Base-by-base conservation (phyloP, 352 stramenopile species). In the Peronospora destructor region DNA sequence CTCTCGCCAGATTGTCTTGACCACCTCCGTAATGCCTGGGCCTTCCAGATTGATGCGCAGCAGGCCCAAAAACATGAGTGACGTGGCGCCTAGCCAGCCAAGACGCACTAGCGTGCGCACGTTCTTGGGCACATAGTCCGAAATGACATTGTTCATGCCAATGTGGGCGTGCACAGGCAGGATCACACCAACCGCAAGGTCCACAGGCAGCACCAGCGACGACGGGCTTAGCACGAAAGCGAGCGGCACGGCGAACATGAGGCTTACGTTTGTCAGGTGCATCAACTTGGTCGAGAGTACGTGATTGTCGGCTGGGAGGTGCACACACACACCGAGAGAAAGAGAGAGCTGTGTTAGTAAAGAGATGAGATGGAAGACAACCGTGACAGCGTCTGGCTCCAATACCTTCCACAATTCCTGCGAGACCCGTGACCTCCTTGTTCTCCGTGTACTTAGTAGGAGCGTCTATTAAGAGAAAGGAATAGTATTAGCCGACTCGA, bases 81-180 rank as follows among this genome's bases (percentile, higher is more conserved):
- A 76, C 10, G 83, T 92, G 51, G 76, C 75, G 28, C 73, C 83
- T 38, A 95, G 63, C 66, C 77, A 76, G 40, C 60, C 74, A 33
- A 90, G 49, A 57, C 85, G 80, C 41, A 56, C 67, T 7, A 87
- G 60, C 49, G 73, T 77, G 40, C 66, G 61, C 44, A 56, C 35
- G n/a, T 54, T 50, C 66, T 96, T 95, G 23, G 92, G 90, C 54
- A 95, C 87, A 66, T 98, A 98, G 72, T 98, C 92, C 29, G 85
- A 94, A 41, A 91, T 85, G 49, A 97, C 89, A 63, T 94, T 88
- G 76, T 97, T 97, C 71, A 97, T 85, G 42, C 92, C 90, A 42
- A 98, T 94, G 75, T 95, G 93, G 28, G 71, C 73, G 68, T 98
- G 92, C 33, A 91, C 68, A 2, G 89, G 77, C 59, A 98, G 76